Base-by-base conservation (phyloP, 208 protist species). In the Strigomonas galati region DNA sequence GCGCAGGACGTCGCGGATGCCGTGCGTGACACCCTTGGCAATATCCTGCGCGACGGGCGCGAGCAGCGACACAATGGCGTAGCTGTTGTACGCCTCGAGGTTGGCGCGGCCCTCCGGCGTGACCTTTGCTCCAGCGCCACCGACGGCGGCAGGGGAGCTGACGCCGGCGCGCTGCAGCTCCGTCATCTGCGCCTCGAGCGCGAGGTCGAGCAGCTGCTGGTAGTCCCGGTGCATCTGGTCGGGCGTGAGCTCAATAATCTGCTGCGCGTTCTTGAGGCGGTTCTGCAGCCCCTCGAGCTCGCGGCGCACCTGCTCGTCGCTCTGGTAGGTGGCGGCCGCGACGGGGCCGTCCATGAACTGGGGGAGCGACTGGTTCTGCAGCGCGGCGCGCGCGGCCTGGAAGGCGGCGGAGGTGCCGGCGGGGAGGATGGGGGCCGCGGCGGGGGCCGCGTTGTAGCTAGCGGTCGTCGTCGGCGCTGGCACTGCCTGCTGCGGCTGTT, bases 141-240 rank as follows among this genome's bases (percentile, higher is more conserved):
- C 10, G 19, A 14, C 54, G 5, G 30, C 31, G 21, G 31, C 30
- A n/a, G 17, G 51, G n/a, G n/a, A n/a, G 5, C 15, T 55, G 10
- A 10, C 7, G 40, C 17, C 10, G 65, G 53, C 51, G 23, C 62
- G 63, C 75, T 93, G 87, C 32, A 96, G 79, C 77, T 92, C 83
- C 48, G 90, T 93, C 85, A 96, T 96, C 76, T 96, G 87, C 53
- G 90, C 90, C 74, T 96, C 87, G 30, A 96, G 74, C 10, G 85
- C 78, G 14, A 96, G 70, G 48, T 77, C 82, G 31, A 96, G 55
- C 24, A 96, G 78, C 73, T 92, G 81, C 62, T 91, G 76, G 58
- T 92, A 82, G 44, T 91, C 90, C 31, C 85, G 80, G 49, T 67
- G 55, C 57, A 93, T 62, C 65, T 85, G 83, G 12, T 82, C 79